Base-by-base conservation (phyloP, 2,329 filamentous ascomycete genomes). In the Colletotrichum sojae region DNA sequence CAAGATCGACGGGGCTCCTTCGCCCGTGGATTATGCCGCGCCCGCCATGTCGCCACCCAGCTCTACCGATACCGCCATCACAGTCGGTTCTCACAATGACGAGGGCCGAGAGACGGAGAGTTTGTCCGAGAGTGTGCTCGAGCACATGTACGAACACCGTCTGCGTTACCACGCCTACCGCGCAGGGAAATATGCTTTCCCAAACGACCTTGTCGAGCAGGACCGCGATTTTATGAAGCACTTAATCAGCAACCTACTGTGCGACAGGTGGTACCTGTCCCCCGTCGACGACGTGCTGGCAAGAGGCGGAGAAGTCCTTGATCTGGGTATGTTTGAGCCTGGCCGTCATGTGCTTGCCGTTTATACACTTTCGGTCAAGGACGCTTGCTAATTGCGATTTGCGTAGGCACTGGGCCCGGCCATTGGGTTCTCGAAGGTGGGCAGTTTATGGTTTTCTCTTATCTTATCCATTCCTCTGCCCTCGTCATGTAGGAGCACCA, bases 361-460 rank as follows among this genome's bases (percentile, higher is more conserved):
- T 25, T 25, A 25, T 25, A 25, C 22, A 25, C 22, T 25, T 25
- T 25, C 22, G 22, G 22, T 25, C 22, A 25, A 25, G 39, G 12
- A 18, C 5, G 9, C 60, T 15, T 6, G 55, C 72, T 75, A 71
- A 76, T 67, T 27, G 64, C 39, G 45, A 8, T 13, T 25, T 57
- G 13, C 66, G 52, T 61, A 85, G 83, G 84, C 20, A 86, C 85
- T 5, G 85, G 85, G 12, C 86, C 84, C 10, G 85, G 85, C 2
- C 83, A 82, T 67, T 87, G 85, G 85, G 83, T 81, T 52, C 80
- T 86, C 53, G 82, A 86, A 70, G 74, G 85, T 86, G 76, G 79
- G 85, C 80, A 53, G 20, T 5, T n/a, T n/a, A n/a, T n/a, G n/a
- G n/a, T n/a, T n/a, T 39, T 10, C 31, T 48, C 9, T 12, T 18